Evolutionary conservation across 208 protist genomes (phyloP), one percentile per base, ranked within the genome.

Genomic region (Acanthamoeba healyi): DNA sequence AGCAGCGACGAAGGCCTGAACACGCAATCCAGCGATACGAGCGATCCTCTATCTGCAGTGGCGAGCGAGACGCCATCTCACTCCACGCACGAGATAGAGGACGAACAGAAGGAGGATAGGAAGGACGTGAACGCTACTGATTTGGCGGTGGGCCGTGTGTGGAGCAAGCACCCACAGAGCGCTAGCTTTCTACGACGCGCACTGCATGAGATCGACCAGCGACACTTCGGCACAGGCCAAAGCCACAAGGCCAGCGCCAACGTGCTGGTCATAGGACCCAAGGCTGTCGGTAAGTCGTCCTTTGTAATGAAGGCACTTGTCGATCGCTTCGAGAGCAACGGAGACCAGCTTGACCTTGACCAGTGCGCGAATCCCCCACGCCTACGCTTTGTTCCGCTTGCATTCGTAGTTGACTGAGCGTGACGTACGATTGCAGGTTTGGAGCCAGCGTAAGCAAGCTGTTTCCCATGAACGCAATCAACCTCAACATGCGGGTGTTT

Each of bases 291-390:
- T 19, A 81, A 81, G 24, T 81, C 70, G 3, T 81, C 70, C 7
- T 81, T 81, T 46, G 70, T 81, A 1, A 81, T 81, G 70, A 81
- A 81, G 40, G 70, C 70, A 2, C 22, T 81, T 46, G 70, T 38
- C 36, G 70, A 81, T 22, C 70, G 70, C 70, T 81, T 81, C 19
- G 70, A 81, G 6, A 49, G 70, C 34, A 81, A 81, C 36, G 40
- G n/a, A 12, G 70, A 81, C 17, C 70, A 81, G 22, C 70, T 81
- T 22, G 70, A 81, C 70, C 70, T 81, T 44, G 70, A 81, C 40
- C 70, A 49, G 70, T 81, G n/a, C 70, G 22, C 34, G 1, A 24
- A 49, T 15, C 1, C n/a, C 0, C 32, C 44, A 49, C 44, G 12
- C 44, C 44, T 49, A 49, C 44, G 44, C 44, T 15, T 56, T 3